Percentiles rank a stretch among this genome's conserved stretches.
Evolutionary conservation across 73 alveolate genomes (phyloP).

Genomic region (Paramecium sexaurelia): DNA sequence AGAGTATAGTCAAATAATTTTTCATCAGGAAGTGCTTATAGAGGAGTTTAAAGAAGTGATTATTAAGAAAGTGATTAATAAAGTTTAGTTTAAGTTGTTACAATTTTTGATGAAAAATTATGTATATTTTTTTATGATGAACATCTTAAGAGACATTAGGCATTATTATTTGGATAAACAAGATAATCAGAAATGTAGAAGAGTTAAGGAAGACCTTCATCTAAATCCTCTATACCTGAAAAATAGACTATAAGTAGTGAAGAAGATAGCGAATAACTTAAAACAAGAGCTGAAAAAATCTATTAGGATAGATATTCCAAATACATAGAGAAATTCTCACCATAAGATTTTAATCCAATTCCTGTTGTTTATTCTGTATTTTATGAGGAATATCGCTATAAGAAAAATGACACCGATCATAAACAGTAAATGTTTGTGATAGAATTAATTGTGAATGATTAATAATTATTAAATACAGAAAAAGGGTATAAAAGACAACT

Average conservation of each 20-base stretch:
- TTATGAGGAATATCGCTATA: constrained; percentile 36
- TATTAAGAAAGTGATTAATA: constrained; percentile 23
- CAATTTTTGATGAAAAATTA: constrained; percentile 13
- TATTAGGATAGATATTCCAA: background rate
- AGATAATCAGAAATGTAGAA: constrained; percentile 15
- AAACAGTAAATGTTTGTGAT: constrained; percentile 12
- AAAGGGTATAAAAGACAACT: constrained; percentile 12
- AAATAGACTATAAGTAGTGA: background rate
- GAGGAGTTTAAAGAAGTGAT: constrained; percentile 24
- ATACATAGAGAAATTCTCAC: constrained; percentile 7
- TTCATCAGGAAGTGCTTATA: constrained; percentile 27
- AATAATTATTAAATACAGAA: constrained; percentile 2
- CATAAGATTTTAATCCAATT: constrained; percentile 14
- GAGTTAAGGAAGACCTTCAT: constrained; percentile 15
- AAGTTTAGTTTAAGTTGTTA: background rate
- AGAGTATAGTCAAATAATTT: constrained; percentile 4
- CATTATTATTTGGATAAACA: background rate
- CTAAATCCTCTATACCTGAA: background rate
- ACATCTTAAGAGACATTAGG: background rate
- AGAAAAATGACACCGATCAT: constrained; percentile 1
- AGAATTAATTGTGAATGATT: constrained; percentile 10
- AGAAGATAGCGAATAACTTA: background rate
- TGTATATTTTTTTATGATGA: constrained; percentile 34
- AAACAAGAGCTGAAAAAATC: constrained; percentile 17
- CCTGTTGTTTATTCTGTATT: constrained; percentile 9